Evolutionary conservation across 768 basidiomycete genomes (phyloP).

Genomic region (Pleurotus citrinopileatus): DNA sequence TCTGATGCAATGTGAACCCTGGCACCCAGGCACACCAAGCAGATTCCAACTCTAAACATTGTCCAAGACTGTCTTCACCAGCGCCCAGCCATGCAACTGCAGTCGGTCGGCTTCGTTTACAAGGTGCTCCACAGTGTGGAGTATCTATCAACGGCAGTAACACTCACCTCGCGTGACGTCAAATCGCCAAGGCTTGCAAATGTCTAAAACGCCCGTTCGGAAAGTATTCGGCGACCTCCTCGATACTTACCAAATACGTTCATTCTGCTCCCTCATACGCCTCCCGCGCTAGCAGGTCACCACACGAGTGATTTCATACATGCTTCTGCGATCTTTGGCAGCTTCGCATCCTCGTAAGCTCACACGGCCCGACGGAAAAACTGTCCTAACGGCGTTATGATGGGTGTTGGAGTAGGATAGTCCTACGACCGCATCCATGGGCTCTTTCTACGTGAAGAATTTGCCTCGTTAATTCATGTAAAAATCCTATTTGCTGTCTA

Average conservation of each 20-base stretch:
- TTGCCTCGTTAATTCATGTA: not conserved
- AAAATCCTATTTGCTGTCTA: slow-evolving; percentile 3
- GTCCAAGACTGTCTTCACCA: no score
- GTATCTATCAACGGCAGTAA: slow-evolving; percentile 3
- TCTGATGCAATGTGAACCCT: not conserved
- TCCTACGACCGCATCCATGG: not conserved
- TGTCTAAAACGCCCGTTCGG: not conserved
- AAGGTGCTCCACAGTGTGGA: not conserved
- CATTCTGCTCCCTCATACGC: not conserved
- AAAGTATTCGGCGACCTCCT: not conserved
- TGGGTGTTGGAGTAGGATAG: slow-evolving; percentile 5
- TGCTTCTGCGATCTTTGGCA: not conserved
- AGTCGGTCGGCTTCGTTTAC: not conserved
- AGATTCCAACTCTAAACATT: not conserved
- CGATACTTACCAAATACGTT: not conserved
- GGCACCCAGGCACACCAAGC: not conserved
- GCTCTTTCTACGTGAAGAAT: not conserved
- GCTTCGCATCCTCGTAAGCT: not conserved
- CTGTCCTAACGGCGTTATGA: not conserved
- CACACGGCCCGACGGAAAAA: slow-evolving; percentile 6
- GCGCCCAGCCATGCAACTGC: not conserved
- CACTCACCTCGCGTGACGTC: not conserved
- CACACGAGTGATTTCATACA: not conserved
- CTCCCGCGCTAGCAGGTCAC: not conserved
- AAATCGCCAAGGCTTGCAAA: not conserved